These are phyloP conservation scores for Beta lomatogona DNA, from an alignment of 179 eudicot genomes.

Conservation along the genomic window DNA sequence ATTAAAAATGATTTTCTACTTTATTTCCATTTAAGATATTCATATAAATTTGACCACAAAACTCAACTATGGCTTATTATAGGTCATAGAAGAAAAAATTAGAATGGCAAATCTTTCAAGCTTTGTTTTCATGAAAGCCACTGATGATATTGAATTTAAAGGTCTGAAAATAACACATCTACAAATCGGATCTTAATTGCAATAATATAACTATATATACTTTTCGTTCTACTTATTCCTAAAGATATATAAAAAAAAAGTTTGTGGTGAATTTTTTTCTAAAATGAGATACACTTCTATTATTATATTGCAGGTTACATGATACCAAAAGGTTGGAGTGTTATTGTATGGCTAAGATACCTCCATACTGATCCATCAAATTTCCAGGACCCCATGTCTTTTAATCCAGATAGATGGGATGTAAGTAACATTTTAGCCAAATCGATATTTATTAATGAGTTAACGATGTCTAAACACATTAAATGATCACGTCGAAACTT, in stretches of 20 bases:
- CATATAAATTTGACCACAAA: no score
- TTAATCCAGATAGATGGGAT: conserved; percentile 28
- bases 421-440: neutral
- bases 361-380: conserved; percentile 25
- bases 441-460: neutral
- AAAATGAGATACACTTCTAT: no score
- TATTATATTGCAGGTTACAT: conserved; percentile 10
- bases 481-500: no score
- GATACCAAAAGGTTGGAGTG: conserved; percentile 28
- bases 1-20: no score
- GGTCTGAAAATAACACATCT: neutral
- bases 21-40: no score
- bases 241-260: no score
- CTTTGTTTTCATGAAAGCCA: conserved; percentile 21
- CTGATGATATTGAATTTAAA: conserved; percentile 20
- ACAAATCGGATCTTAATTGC: no score
- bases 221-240: no score
- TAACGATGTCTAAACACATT: no score
- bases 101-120: conserved; percentile 10
- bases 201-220: no score
- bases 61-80: neutral
- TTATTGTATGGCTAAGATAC: conserved; percentile 16
- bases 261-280: no score
- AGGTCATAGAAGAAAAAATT: conserved; percentile 27
- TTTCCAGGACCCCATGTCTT: conserved; percentile 18